These are phyloP conservation scores for Agapanthus africanus DNA, from an alignment of 106 monocot species.

Conservation along the genomic window DNA sequence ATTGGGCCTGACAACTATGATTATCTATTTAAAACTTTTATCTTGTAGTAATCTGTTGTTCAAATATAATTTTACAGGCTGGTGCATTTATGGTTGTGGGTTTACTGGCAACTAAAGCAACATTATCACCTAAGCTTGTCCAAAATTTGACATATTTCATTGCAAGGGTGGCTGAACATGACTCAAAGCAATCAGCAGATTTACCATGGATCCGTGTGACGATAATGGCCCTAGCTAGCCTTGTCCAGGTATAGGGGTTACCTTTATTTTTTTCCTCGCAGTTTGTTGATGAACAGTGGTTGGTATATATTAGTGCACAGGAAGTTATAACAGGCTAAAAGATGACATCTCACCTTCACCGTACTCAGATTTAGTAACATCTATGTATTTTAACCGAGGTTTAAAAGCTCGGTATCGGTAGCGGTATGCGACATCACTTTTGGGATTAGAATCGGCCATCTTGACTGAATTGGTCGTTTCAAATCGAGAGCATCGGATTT, in stretches of 20 bases:
- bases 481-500: no score
- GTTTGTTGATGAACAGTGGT: background rate
- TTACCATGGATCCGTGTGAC: constrained; percentile 69
- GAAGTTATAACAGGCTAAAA: background rate
- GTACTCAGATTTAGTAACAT: no score
- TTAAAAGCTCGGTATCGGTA: no score
- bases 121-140: constrained; percentile 52
- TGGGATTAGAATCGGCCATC: no score
- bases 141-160: constrained; percentile 49
- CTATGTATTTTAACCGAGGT: no score
- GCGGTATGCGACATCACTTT: no score
- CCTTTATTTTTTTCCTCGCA: background rate
- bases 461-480: no score
- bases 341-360: no score
- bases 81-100: constrained; percentile 90
- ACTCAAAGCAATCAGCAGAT: constrained; percentile 46
- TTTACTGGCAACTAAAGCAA: constrained; percentile 64
- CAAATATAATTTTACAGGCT: constrained; percentile 56
- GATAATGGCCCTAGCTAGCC: constrained; percentile 61
- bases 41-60: no score
- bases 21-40: no score
- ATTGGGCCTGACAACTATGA: no score
- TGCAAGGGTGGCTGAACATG: constrained; percentile 53
- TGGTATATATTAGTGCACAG: background rate
- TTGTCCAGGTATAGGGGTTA: constrained; percentile 60